phyloP scores from a whole-genome alignment of 139 green algal species.

The Chloropicon primus region DNA sequence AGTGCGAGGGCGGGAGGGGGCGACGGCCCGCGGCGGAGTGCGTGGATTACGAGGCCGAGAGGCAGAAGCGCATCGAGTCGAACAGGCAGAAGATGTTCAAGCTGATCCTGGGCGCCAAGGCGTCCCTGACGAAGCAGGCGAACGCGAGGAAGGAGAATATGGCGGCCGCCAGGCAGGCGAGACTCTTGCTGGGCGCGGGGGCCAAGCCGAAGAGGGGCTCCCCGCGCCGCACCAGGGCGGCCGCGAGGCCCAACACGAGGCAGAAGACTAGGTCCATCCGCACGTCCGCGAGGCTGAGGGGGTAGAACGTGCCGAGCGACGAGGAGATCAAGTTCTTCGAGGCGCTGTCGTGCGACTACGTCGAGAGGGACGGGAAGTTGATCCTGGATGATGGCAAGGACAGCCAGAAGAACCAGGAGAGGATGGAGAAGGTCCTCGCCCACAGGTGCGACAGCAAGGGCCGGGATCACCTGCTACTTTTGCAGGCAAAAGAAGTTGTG shows the following conservation, averaged over 20 bases:
- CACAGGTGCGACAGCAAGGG: conserved; percentile 27
- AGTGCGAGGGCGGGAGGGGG: neutral
- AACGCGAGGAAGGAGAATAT: neutral
- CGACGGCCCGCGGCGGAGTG: neutral
- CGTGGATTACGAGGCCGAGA: neutral
- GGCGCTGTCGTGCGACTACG: neutral
- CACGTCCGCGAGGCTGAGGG: neutral
- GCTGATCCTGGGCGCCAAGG: neutral
- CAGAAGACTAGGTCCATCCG: neutral
- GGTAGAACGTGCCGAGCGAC: neutral
- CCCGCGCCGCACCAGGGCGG: no score
- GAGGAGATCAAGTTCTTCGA: neutral
- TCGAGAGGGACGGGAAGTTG: neutral
- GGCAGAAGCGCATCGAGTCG: neutral
- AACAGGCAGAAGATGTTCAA: neutral
- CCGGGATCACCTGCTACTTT: conserved; percentile 27
- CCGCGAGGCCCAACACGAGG: neutral
- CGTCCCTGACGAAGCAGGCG: neutral
- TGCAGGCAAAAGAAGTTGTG: conserved; percentile 60
- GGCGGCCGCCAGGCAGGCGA: neutral
- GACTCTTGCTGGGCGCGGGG: no score
- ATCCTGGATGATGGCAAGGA: neutral
- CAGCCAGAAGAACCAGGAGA: conserved; percentile 1
- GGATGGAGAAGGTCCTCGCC: conserved; percentile 18
- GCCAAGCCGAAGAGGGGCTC: no score